phyloP scores from a whole-genome alignment of 176 grass and related monocot genomes.

The Oryza meyeriana region DNA sequence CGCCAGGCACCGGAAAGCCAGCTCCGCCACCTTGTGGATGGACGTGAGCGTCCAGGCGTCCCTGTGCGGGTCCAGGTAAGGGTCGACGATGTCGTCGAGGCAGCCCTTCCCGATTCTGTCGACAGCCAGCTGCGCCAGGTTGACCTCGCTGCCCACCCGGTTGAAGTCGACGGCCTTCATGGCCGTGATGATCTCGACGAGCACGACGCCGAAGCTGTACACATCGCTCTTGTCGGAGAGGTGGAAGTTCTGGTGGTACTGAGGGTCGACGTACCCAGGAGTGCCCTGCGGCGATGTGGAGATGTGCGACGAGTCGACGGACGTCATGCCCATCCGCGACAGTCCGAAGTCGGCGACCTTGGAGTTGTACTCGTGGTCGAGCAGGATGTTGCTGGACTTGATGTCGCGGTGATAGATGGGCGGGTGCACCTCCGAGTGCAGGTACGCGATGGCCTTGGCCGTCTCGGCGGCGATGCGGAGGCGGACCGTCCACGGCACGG shows the following conservation, averaged over 20 bases:
- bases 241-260: constrained; percentile 94
- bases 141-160: constrained; percentile 43
- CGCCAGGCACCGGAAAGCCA: constrained; percentile 70
- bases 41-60: constrained; percentile 53
- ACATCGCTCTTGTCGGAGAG: constrained; percentile 95
- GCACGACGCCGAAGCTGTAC: constrained; percentile 97
- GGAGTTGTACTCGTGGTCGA: constrained; percentile 59
- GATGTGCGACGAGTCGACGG: constrained; percentile 43
- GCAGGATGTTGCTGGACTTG: constrained; percentile 75
- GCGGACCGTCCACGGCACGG: constrained; percentile 57
- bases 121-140: constrained; percentile 54
- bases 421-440: constrained; percentile 56
- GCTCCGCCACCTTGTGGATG: constrained; percentile 60
- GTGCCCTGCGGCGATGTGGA: constrained; percentile 78
- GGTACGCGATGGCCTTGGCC: constrained; percentile 65
- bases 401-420: constrained; percentile 79
- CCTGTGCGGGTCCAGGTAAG: constrained; percentile 43
- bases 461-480: constrained; percentile 62
- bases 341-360: constrained; percentile 81
- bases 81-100: constrained; percentile 64
- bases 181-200: constrained; percentile 51
- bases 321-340: constrained; percentile 51
- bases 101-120: constrained; percentile 46
- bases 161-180: constrained; percentile 44
- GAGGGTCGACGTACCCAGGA: constrained; percentile 84